These are phyloP conservation scores for Polygonum maritimum DNA, from an alignment of 148 eudicot species.

Conservation along the genomic window DNA sequence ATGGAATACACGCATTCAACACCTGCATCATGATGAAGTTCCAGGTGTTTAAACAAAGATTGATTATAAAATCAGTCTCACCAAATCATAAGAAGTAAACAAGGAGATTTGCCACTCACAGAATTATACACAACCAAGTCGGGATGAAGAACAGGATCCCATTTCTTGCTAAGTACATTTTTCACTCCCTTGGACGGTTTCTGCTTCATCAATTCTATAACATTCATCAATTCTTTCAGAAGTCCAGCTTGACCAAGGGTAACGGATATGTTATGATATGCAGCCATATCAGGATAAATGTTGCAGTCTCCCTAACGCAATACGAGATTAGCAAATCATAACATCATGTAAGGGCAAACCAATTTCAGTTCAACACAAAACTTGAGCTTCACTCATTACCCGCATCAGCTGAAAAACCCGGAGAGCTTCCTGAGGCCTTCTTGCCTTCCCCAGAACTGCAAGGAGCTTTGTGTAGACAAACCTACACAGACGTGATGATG, in stretches of 20 bases:
- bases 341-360: background rate
- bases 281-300: conserved; percentile 94
- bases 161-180: conserved; percentile 49
- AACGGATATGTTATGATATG: conserved; percentile 78
- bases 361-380: background rate
- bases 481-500: conserved; percentile 29
- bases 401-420: conserved; percentile 70
- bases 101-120: conserved; percentile 38
- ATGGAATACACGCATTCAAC: conserved; percentile 77
- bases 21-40: conserved; percentile 30
- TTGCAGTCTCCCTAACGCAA: conserved; percentile 59
- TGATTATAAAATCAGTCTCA: background rate
- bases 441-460: conserved; percentile 75
- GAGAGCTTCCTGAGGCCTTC: conserved; percentile 78
- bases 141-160: conserved; percentile 85
- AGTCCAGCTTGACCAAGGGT: conserved; percentile 93
- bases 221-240: conserved; percentile 60
- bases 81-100: background rate
- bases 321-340: background rate
- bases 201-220: conserved; percentile 66
- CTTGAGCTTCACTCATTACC: conserved; percentile 32
- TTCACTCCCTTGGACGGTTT: conserved; percentile 55
- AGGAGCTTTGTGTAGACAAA: conserved; percentile 91
- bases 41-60: background rate
- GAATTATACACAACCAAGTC: conserved; percentile 79